Evolutionary conservation across 768 basidiomycete genomes (phyloP), one percentile per base, ranked within the genome.

Genomic region (Trametes elegans): DNA sequence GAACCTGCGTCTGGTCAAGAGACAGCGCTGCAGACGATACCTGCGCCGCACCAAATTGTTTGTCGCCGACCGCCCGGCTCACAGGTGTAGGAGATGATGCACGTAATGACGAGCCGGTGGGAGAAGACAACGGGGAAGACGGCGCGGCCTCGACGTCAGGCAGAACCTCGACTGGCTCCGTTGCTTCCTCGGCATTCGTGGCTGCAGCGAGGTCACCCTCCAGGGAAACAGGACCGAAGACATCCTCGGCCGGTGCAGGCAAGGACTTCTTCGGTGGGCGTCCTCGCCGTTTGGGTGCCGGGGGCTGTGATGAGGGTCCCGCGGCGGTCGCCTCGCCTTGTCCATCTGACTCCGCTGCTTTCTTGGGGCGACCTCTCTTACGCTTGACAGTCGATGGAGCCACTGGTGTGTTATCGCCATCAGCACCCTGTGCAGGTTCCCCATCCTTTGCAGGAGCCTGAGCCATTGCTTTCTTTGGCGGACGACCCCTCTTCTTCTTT

Each of bases 401-500:
- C 23, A 19, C 29, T 5, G 28, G 7, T 3, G 43, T 6, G 13
- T 34, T n/a, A 16, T 13, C 23, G 10, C 13, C 53, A 18, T 9
- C 44, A 19, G 16, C 26, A 11, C 41, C 19, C 14, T 46, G 13
- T 26, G 21, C 31, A 5, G 27, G 36, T 16, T 35, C 32, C n/a
- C n/a, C n/a, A n/a, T n/a, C n/a, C n/a, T n/a, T n/a, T n/a, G n/a
- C n/a, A n/a, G n/a, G n/a, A n/a, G n/a, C n/a, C n/a, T n/a, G n/a
- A n/a, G n/a, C n/a, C n/a, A n/a, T n/a, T 13, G 21, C 46, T 14
- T 55, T 55, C 56, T 75, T 75, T 14, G 64, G 69, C 27, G 72
- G 71, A 26, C 72, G 66, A 26, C 73, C 74, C 8, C 62, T 53
- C 35, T 51, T 60, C 28, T 52, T 60, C 27, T 64, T 64, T 9